Evolutionary conservation across 345 rosid genomes (phyloP), one percentile per base, ranked within the genome.

Genomic region (Erucastrum elatum): DNA sequence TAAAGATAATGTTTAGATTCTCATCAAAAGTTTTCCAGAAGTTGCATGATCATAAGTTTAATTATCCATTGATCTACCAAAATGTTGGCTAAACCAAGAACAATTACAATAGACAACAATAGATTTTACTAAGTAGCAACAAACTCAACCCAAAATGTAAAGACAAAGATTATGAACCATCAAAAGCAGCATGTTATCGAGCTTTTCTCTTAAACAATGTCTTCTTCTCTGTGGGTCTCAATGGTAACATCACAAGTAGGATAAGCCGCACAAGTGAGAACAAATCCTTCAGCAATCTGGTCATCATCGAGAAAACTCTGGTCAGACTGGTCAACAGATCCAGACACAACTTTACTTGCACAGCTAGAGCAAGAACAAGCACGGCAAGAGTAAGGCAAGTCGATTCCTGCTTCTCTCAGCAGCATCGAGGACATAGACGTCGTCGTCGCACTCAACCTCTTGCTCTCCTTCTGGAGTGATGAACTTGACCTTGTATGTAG

Each of bases 401-500:
- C 31, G 31, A 29, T 88, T 1, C 97, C 99, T 0, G 6, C 4
- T 41, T 90, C 98, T 21, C 79, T 95, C 99, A 0, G 94, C 94
- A 0, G 82, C 73, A 84, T 95, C 99, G 1, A 95, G 86, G 66
- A 92, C 84, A 83, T 90, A 92, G 0, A n/a, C 59, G 64, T 89
- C 93, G 6, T 84, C 90, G 2, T 88, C 91, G 83, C 89, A 86
- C 0, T 85, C 82, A 11, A 93, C 12, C 63, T 81, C 93, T 31
- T 59, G 16, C 62, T 77, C 78, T 3, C 98, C 99, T 0, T 79
- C 94, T 0, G 99, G 99, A 0, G 97, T 95, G 6, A 90, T 10
- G 35, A 93, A 85, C 76, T 87, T 91, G 79, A 95, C 96, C 83
- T 89, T 91, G 98, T 90, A 70, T 0, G 70, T 2, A 12, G 97